Percentiles rank a stretch among this genome's conserved stretches.
phyloP scores from a whole-genome alignment of 306 rosid species.

The Fragaria ananassa region DNA sequence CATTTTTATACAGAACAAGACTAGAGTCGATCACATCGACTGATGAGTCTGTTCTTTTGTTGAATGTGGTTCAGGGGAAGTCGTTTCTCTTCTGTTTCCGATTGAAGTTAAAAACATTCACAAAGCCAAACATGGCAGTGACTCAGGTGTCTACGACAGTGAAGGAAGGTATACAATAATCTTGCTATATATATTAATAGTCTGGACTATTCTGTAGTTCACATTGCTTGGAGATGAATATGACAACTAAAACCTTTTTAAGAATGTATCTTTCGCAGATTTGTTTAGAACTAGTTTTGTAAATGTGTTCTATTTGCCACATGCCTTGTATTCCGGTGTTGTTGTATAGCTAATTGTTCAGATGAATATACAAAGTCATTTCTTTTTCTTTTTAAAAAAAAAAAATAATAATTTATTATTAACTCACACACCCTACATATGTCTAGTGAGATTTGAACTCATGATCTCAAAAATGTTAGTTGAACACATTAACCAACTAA shows the following conservation, averaged over 20 bases:
- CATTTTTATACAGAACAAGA: background rate
- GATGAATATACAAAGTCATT: background rate
- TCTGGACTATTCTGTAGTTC: background rate
- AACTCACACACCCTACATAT: too few relatives aligned
- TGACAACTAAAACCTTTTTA: background rate
- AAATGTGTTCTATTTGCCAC: background rate
- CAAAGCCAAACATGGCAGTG: slow-evolving; percentile 72
- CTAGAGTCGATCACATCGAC: background rate
- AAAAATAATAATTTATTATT: too few relatives aligned
- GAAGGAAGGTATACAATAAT: slow-evolving; percentile 19
- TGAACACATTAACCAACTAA: too few relatives aligned
- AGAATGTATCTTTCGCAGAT: background rate
- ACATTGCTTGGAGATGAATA: background rate
- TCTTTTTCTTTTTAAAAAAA: too few relatives aligned
- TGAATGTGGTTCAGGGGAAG: slow-evolving; percentile 51
- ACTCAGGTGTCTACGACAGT: too few relatives aligned
- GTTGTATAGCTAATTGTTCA: background rate
- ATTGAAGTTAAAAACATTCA: slow-evolving; percentile 64
- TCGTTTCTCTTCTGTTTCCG: slow-evolving; percentile 56
- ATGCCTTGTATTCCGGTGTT: background rate
- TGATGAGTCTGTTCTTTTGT: background rate
- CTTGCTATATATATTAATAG: background rate
- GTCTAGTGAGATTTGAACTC: too few relatives aligned
- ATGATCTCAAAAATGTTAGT: too few relatives aligned
- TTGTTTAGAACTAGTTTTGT: background rate